A percentile compares a stretch with the other conserved stretches of the same genome.
These are phyloP conservation scores for Cicer arietinum DNA, from an alignment of 306 rosid species.

Conservation along the genomic window DNA sequence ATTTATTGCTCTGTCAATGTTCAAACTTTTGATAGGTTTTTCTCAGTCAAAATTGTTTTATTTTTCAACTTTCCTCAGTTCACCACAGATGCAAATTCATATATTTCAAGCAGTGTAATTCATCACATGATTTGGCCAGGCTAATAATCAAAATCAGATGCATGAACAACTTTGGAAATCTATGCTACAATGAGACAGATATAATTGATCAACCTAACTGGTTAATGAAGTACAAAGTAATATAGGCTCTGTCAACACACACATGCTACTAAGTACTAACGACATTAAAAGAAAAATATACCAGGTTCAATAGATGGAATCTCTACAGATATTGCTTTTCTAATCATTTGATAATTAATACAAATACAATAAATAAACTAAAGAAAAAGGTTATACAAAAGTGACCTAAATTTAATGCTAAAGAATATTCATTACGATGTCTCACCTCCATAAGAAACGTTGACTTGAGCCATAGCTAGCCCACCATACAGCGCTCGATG, in stretches of 20 bases:
- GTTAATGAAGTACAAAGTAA: slow-evolving; percentile 8
- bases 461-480: slow-evolving; percentile 95
- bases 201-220: slow-evolving; percentile 16
- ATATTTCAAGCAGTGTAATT: slow-evolving; percentile 12
- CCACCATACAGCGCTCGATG: slow-evolving; percentile 99
- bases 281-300: slow-evolving; percentile 5
- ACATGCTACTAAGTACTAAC: background rate
- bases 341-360: slow-evolving; percentile 24
- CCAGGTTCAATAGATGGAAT: slow-evolving; percentile 17
- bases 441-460: slow-evolving; percentile 94
- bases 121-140: slow-evolving; percentile 28
- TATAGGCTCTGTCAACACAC: slow-evolving; percentile 22
- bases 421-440: slow-evolving; percentile 48
- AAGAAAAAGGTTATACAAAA: slow-evolving; percentile 36
- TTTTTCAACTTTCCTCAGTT: slow-evolving; percentile 30
- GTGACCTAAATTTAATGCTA: slow-evolving; percentile 11
- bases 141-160: background rate
- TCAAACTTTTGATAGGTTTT: slow-evolving; percentile 28
- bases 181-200: background rate
- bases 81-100: slow-evolving; percentile 19
- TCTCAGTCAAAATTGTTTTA: background rate
- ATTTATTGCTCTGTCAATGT: slow-evolving; percentile 21
- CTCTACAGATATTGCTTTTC: slow-evolving; percentile 21
- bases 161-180: slow-evolving; percentile 11
- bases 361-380: background rate